These are phyloP conservation scores for Poteriospumella lacustris DNA, from an alignment of 108 stramenopile species.

Conservation along the genomic window DNA sequence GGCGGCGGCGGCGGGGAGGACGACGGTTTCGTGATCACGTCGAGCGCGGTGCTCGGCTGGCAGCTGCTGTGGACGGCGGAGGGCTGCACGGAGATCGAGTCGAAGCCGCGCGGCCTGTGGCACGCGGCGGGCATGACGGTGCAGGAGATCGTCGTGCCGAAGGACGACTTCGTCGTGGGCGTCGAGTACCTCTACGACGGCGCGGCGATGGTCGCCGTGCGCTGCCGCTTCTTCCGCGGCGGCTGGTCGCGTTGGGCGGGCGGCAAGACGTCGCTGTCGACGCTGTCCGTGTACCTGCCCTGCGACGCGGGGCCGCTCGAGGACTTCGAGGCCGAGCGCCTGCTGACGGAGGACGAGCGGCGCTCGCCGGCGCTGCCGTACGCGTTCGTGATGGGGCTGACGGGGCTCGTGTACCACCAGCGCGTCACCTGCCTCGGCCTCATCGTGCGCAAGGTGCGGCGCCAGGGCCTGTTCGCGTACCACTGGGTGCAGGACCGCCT, in stretches of 20 bases:
- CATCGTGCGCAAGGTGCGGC: neutral
- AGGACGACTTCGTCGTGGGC: constrained; percentile 17
- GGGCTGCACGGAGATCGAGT: neutral
- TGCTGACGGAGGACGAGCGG: neutral
- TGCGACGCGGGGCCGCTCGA: neutral
- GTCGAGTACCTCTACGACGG: constrained; percentile 24
- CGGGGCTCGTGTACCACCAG: neutral
- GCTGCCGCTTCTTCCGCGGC: neutral
- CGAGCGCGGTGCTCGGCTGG: constrained; percentile 12
- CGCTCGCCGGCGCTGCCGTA: neutral
- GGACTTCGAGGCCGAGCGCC: neutral
- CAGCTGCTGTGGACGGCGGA: constrained; percentile 17
- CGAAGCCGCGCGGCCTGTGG: neutral
- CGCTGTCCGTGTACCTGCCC: neutral
- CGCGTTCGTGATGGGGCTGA: neutral
- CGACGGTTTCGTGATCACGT: too few species aligned
- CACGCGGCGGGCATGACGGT: neutral
- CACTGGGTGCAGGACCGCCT: neutral
- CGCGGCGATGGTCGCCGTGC: neutral
- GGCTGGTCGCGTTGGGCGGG: constrained; percentile 10
- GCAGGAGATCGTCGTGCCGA: neutral
- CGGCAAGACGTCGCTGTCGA: neutral
- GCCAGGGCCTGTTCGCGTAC: constrained; percentile 3
- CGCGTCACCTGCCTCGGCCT: neutral
- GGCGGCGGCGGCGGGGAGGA: too few species aligned